Evolutionary conservation across 176 grass and related monocot species (phyloP).

Genomic region (Bromus sterilis): DNA sequence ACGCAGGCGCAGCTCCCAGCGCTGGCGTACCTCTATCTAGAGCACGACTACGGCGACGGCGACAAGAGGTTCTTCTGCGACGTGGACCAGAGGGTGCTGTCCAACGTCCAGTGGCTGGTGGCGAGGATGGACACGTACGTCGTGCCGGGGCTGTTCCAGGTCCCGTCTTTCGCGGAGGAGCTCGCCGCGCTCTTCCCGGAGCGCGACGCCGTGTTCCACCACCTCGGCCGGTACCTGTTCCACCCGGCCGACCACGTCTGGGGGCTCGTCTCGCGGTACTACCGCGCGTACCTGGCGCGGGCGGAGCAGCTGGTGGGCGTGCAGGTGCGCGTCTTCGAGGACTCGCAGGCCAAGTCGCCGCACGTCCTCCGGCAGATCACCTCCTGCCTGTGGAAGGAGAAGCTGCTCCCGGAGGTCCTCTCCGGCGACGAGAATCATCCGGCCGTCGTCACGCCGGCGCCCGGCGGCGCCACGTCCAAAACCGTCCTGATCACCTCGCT

Average conservation of each 20-base stretch:
- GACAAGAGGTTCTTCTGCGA: constrained; percentile 49
- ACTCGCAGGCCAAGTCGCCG: not conserved
- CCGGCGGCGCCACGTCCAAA: not conserved
- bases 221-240: constrained; percentile 48
- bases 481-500: constrained; percentile 42
- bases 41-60: constrained; percentile 5
- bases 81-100: constrained; percentile 37
- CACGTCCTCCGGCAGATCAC: constrained; percentile 28
- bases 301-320: constrained; percentile 30
- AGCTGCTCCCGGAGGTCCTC: constrained; percentile 23
- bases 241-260: constrained; percentile 53
- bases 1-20: not conserved
- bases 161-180: constrained; percentile 19
- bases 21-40: constrained; percentile 33
- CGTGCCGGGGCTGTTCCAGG: constrained; percentile 42
- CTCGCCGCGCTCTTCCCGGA: constrained; percentile 42
- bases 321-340: constrained; percentile 35
- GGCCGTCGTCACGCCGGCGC: too few relatives aligned
- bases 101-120: constrained; percentile 40
- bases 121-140: constrained; percentile 44
- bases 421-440: not conserved
- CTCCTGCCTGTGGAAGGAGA: not conserved
- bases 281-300: constrained; percentile 25
- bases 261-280: constrained; percentile 55
- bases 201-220: constrained; percentile 50